A percentile compares a stretch with the other conserved stretches of the same genome.
phyloP scores from a whole-genome alignment of 2,329 filamentous ascomycete species.

The Talaromyces verruculosus region DNA sequence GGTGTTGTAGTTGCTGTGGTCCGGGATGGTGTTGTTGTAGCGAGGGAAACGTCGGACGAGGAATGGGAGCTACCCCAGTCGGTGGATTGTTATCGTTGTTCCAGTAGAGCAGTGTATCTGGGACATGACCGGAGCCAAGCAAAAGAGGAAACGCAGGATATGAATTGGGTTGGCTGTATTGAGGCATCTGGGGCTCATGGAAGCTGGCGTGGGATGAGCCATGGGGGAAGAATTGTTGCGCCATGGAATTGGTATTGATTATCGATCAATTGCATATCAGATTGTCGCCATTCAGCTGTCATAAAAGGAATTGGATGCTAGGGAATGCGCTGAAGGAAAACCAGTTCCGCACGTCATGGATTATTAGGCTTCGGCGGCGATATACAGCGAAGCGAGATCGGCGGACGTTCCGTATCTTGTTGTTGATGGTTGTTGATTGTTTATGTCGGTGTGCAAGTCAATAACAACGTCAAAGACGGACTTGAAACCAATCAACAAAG shows the following conservation, averaged over 20 bases:
- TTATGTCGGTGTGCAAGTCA: not conserved
- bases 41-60: conserved; percentile 28
- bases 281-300: not conserved
- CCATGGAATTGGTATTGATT: not conserved
- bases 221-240: conserved; percentile 13
- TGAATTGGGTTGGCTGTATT: conserved; percentile 26
- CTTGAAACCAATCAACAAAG: not conserved
- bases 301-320: not conserved
- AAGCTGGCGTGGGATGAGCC: conserved; percentile 5
- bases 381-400: conserved; percentile 1
- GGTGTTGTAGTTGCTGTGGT: conserved; percentile 23
- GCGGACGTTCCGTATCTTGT: not conserved
- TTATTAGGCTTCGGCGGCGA: not conserved
- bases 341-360: conserved; percentile 4
- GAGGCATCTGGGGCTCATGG: conserved; percentile 7
- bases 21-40: conserved; percentile 29
- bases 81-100: conserved; percentile 31
- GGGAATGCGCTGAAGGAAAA: not conserved
- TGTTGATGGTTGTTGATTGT: not conserved
- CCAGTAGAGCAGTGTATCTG: conserved; percentile 48
- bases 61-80: conserved; percentile 19
- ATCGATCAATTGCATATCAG: conserved; percentile 1
- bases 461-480: not conserved
- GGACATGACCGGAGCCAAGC: conserved; percentile 39
- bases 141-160: conserved; percentile 38